A percentile compares a stretch with the other conserved stretches of the same genome.
These are phyloP conservation scores for Arthrobotrys musiformis DNA, from an alignment of 2,329 filamentous ascomycete species.

Conservation along the genomic window DNA sequence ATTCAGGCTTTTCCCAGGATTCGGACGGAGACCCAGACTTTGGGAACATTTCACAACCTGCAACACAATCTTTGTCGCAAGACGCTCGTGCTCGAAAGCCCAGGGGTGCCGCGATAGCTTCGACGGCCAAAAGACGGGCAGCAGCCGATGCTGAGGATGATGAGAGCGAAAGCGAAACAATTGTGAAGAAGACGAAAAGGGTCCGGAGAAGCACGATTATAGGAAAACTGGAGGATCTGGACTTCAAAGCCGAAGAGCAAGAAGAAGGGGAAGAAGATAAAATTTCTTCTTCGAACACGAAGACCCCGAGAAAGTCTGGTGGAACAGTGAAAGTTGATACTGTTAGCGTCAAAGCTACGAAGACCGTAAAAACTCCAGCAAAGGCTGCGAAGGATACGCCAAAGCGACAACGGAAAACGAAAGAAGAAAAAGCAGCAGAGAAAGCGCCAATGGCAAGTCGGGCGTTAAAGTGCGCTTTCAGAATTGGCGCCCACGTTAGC, in stretches of 20 bases:
- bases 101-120: constrained; percentile 28
- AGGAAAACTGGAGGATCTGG: constrained; percentile 21
- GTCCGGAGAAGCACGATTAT: constrained; percentile 27
- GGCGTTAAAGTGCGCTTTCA: constrained; percentile 78
- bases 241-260: constrained; percentile 24
- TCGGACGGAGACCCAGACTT: constrained; percentile 27
- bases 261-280: constrained; percentile 34
- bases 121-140: constrained; percentile 25
- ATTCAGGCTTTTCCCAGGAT: constrained; percentile 38
- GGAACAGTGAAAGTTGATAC: neutral
- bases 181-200: constrained; percentile 23
- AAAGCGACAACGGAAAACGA: constrained; percentile 61
- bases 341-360: constrained; percentile 14
- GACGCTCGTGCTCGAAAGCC: constrained; percentile 20
- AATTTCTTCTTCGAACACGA: constrained; percentile 48
- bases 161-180: constrained; percentile 12
- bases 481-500: constrained; percentile 92
- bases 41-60: constrained; percentile 34
- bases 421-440: constrained; percentile 68
- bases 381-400: constrained; percentile 56
- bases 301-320: constrained; percentile 46
- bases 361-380: constrained; percentile 10
- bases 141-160: constrained; percentile 12
- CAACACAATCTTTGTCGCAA: constrained; percentile 29
- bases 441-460: constrained; percentile 75